phyloP scores from a whole-genome alignment of 495 filamentous ascomycete genomes.

The Aspergillus cavernicola region DNA sequence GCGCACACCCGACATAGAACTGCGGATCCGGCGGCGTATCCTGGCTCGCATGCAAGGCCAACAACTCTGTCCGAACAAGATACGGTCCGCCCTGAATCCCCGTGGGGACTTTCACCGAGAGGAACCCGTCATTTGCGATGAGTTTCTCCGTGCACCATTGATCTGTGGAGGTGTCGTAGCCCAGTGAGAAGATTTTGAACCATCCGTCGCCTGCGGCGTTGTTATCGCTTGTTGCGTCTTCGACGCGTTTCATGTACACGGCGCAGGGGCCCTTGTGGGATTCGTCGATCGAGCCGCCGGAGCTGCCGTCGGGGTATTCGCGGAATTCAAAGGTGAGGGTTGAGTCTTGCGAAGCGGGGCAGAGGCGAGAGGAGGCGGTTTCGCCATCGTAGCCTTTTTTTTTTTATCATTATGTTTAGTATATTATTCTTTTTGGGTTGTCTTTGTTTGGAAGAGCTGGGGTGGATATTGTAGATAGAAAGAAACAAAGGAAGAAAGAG shows the following conservation, averaged over 20 bases:
- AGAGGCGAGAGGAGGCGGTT: constrained; percentile 55
- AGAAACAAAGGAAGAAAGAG: not conserved
- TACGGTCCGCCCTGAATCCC: constrained; percentile 63
- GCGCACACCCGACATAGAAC: constrained; percentile 67
- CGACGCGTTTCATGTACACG: constrained; percentile 67
- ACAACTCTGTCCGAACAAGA: constrained; percentile 61
- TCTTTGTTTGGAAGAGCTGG: no score
- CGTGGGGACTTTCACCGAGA: constrained; percentile 55
- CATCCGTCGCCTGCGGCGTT: constrained; percentile 60
- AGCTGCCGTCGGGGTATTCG: constrained; percentile 51
- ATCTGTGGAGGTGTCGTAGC: constrained; percentile 48
- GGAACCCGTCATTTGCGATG: constrained; percentile 58
- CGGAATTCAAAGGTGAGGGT: constrained; percentile 63
- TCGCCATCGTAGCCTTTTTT: constrained; percentile 52
- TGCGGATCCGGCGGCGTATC: constrained; percentile 52
- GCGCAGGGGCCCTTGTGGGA: constrained; percentile 69
- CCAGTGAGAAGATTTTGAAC: constrained; percentile 76
- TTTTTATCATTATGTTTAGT: not conserved
- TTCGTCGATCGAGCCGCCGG: constrained; percentile 53
- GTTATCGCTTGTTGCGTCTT: constrained; percentile 35
- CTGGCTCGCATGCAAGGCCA: constrained; percentile 63
- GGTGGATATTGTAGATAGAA: no score
- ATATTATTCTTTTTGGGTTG: not conserved
- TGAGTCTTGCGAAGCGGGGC: constrained; percentile 41
- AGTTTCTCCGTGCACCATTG: constrained; percentile 69